phyloP scores from a whole-genome alignment of 1,284 basidiomycete species.

The Meripilus lineatus region DNA sequence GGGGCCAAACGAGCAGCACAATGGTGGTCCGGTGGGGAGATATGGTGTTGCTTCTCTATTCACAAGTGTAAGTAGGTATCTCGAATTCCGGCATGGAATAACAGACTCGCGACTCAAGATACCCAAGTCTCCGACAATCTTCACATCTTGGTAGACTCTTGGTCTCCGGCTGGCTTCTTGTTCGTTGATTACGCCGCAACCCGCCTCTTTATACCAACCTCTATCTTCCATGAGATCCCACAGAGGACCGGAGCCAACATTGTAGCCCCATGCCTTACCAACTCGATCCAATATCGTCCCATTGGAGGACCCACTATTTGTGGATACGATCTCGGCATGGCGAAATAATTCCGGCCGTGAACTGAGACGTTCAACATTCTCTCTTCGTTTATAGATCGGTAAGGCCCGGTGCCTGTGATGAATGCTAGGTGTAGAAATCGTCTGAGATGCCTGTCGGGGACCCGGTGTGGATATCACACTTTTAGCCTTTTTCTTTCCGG shows the following conservation, averaged over 20 bases:
- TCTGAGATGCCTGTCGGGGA: constrained; percentile 36
- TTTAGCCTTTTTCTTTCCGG: constrained; percentile 16
- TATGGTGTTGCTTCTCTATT: constrained; percentile 51
- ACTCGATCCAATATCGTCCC: constrained; percentile 40
- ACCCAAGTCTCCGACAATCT: constrained; percentile 39
- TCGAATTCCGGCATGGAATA: constrained; percentile 1
- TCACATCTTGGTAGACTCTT: constrained; percentile 45
- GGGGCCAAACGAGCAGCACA: constrained; percentile 62
- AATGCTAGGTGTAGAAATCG: constrained; percentile 51
- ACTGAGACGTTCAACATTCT: constrained; percentile 51
- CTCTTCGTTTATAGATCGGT: constrained; percentile 46
- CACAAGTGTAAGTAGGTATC: neutral
- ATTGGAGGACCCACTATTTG: constrained; percentile 42
- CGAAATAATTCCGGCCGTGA: constrained; percentile 45
- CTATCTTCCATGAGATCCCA: constrained; percentile 73
- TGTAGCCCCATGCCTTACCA: constrained; percentile 63
- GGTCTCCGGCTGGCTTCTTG: constrained; percentile 51
- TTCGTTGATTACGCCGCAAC: constrained; percentile 22
- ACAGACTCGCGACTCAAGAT: constrained; percentile 47
- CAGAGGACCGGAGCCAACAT: constrained; percentile 65
- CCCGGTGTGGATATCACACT: constrained; percentile 17
- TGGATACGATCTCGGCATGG: constrained; percentile 22
- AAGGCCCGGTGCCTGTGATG: constrained; percentile 66
- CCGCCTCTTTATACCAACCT: constrained; percentile 69
- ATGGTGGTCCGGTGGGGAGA: constrained; percentile 53